Conservation (phyloP, 306 rosid genomes). For the Vicia sativa region DNA sequence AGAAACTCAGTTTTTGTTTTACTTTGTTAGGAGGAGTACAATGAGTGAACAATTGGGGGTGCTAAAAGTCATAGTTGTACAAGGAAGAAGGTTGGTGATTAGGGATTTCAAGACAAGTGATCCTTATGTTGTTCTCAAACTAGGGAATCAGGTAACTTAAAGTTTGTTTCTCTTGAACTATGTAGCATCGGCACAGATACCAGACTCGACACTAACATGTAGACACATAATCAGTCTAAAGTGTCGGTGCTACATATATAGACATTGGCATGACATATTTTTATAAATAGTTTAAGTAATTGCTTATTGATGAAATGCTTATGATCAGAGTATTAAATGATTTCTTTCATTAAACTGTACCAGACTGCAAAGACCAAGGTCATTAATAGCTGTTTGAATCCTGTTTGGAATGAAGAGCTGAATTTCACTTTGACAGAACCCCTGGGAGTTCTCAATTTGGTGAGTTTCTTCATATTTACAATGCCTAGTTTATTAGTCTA, state of each 20-base stretch:
- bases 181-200: too few relatives aligned
- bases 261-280: slow-evolving; percentile 1
- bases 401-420: slow-evolving; percentile 97
- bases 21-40: slow-evolving; percentile 36
- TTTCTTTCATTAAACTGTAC: slow-evolving; percentile 43
- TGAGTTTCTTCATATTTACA: slow-evolving; percentile 45
- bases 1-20: slow-evolving; percentile 27
- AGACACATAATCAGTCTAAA: too few relatives aligned
- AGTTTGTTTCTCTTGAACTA: slow-evolving; percentile 7
- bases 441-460: slow-evolving; percentile 67
- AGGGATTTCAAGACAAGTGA: slow-evolving; percentile 98
- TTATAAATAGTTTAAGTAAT: neutral
- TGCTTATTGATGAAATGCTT: neutral
- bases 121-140: slow-evolving; percentile 94
- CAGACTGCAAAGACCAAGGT: slow-evolving; percentile 96
- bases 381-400: slow-evolving; percentile 88
- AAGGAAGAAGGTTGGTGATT: slow-evolving; percentile 82
- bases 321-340: slow-evolving; percentile 22
- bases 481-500: neutral
- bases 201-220: too few relatives aligned
- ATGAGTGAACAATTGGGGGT: slow-evolving; percentile 72
- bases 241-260: too few relatives aligned
- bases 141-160: slow-evolving; percentile 75
- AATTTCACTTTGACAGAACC: slow-evolving; percentile 73
- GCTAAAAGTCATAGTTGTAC: slow-evolving; percentile 74